Base-by-base conservation (phyloP, 805 yeast species). In the Candida ficus region DNA sequence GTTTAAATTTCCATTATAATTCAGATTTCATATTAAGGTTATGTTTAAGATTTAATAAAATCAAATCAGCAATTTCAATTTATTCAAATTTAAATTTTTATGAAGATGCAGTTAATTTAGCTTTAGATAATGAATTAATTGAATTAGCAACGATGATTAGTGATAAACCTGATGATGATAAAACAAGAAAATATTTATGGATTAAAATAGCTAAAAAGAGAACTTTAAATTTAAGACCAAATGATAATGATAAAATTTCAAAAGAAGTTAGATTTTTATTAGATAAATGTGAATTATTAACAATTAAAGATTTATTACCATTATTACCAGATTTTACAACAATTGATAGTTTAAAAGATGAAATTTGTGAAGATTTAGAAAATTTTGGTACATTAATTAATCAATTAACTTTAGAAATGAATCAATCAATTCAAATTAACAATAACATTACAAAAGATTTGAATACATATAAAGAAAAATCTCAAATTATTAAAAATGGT, bases 271-370 rank as follows among this genome's bases (percentile, higher is more conserved):
- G 47, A 44, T 74, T 52, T 44, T 61, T 64, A 39, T 57, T 60
- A 42, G 68, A 64, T 14, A 73, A 72, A 18, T 68, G 76, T 47
- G 75, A 70, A 13, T 52, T 74, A 12, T 57, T 85, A 17, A 73
- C 80, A 4, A 79, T 93, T 33, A 89, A 85, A 46, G 98, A 93
- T 53, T 56, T 93, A 30, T 62, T 93, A 37, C 95, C 95, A 2
- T 64, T 87, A 25, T 81, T 93, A 48, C 96, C 97, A 0, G 90
- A 88, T 50, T 78, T 85, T 42, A 75, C 85, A 0, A 78, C 86
- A 21, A 80, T 93, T 36, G 93, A 86, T 48, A 80, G 83, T 44
- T 76, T 93, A 53, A 87, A 88, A 48, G 85, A 83, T 35, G 95
- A 89, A 50, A 76, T 93, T 32, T 86, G 90, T 25, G 68, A 70